These are phyloP conservation scores for Suillus paluster DNA, from an alignment of 768 basidiomycete species.

Conservation along the genomic window DNA sequence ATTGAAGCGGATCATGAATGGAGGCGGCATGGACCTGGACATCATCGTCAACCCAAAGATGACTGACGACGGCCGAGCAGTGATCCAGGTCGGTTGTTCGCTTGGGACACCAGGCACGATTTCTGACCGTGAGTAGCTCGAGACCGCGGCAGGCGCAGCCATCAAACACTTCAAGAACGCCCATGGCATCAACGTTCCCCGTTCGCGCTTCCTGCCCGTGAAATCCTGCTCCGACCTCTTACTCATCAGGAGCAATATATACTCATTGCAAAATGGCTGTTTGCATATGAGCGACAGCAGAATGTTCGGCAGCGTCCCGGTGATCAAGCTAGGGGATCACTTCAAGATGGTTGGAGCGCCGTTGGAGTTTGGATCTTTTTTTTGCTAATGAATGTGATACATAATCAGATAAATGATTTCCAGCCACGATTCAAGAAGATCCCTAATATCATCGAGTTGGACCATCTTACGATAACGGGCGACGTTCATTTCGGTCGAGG, in stretches of 20 bases:
- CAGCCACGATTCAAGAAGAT: conserved; percentile 96
- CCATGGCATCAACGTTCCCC: conserved; percentile 94
- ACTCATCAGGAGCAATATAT: conserved; percentile 91
- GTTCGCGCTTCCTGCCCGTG: conserved; percentile 91
- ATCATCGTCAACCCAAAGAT: conserved; percentile 94
- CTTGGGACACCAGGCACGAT: conserved; percentile 10
- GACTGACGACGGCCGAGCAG: conserved; percentile 83
- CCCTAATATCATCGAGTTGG: conserved; percentile 87
- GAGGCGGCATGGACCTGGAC: conserved; percentile 86
- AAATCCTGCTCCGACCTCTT: conserved; percentile 88
- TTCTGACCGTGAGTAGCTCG: conserved; percentile 50
- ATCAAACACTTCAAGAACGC: conserved; percentile 93
- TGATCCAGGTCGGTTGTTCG: conserved; percentile 64
- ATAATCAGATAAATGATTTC: conserved; percentile 74
- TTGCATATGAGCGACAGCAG: conserved; percentile 82
- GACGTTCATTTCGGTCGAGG: conserved; percentile 91
- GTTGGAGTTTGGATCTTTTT: neutral
- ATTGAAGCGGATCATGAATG: conserved; percentile 89
- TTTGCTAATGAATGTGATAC: neutral
- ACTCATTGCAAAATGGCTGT: conserved; percentile 87
- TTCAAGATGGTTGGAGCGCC: conserved; percentile 82
- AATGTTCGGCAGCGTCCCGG: conserved; percentile 89
- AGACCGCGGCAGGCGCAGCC: conserved; percentile 93
- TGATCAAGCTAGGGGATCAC: conserved; percentile 94
- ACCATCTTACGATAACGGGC: conserved; percentile 92